Percentiles rank a stretch among this genome's conserved stretches.
These are phyloP conservation scores for Plasmodium malariae DNA, from an alignment of 169 alveolate species.

Conservation along the genomic window DNA sequence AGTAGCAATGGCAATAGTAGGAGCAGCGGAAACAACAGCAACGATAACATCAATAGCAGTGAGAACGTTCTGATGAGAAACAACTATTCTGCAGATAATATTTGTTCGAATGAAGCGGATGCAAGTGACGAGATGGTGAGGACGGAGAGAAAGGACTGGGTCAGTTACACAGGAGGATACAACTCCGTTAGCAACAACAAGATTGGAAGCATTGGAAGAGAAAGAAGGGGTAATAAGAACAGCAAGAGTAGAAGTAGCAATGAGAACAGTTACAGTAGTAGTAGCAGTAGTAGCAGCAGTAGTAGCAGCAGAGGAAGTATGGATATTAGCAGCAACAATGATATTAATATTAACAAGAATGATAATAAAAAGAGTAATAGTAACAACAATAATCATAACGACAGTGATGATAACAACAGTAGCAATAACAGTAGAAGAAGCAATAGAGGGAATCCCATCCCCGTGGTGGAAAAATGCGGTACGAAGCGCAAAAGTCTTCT, in stretches of 20 bases:
- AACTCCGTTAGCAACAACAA: neutral
- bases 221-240: neutral
- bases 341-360: neutral
- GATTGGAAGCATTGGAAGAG: neutral
- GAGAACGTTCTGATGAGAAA: too few relatives aligned
- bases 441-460: too few relatives aligned
- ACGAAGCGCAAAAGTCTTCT: too few relatives aligned
- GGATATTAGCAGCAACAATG: neutral
- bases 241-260: neutral
- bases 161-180: too few relatives aligned
- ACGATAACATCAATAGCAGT: neutral
- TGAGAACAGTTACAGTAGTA: neutral
- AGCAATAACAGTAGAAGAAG: neutral
- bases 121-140: too few relatives aligned
- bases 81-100: too few relatives aligned
- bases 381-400: neutral
- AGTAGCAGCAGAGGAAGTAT: neutral
- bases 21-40: neutral
- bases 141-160: too few relatives aligned
- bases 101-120: too few relatives aligned
- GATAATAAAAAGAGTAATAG: neutral
- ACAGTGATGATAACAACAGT: neutral
- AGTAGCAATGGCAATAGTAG: neutral
- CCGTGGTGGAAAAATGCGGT: too few relatives aligned
- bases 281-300: neutral